Conservation (phyloP, 2,329 filamentous ascomycete genomes). For the Coniochaeta sp. region DNA sequence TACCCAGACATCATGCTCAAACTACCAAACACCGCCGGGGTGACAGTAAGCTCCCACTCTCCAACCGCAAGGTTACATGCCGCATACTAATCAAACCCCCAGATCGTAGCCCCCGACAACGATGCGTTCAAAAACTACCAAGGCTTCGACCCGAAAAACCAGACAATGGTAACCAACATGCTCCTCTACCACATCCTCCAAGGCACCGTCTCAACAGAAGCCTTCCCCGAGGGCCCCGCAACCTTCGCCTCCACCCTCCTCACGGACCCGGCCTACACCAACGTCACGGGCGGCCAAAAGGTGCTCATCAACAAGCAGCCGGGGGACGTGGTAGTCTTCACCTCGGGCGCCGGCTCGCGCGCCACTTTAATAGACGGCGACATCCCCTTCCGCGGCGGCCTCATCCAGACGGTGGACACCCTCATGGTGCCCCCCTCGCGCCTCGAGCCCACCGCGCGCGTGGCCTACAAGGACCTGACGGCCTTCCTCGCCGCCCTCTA, state of each 20-base stretch:
- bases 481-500: slow-evolving; percentile 33
- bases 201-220: slow-evolving; percentile 35
- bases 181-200: slow-evolving; percentile 57
- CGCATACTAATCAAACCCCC: slow-evolving; percentile 2
- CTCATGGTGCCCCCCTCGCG: slow-evolving; percentile 39
- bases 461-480: slow-evolving; percentile 29
- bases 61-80: neutral
- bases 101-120: slow-evolving; percentile 52
- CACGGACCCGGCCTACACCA: slow-evolving; percentile 32
- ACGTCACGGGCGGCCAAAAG: slow-evolving; percentile 42
- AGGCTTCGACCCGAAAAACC: slow-evolving; percentile 36
- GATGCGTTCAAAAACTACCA: slow-evolving; percentile 48
- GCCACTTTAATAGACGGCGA: slow-evolving; percentile 34
- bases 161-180: slow-evolving; percentile 37
- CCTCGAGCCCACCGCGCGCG: slow-evolving; percentile 25
- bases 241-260: slow-evolving; percentile 37
- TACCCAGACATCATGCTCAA: slow-evolving; percentile 37
- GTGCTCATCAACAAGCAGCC: slow-evolving; percentile 38
- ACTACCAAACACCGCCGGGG: slow-evolving; percentile 33
- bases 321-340: slow-evolving; percentile 30
- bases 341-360: slow-evolving; percentile 32
- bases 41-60: slow-evolving; percentile 37
- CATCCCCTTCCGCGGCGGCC: slow-evolving; percentile 38
- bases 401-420: slow-evolving; percentile 46
- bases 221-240: slow-evolving; percentile 27